These are phyloP conservation scores for Spergularia azorica DNA, from an alignment of 179 eudicot species.

Conservation along the genomic window DNA sequence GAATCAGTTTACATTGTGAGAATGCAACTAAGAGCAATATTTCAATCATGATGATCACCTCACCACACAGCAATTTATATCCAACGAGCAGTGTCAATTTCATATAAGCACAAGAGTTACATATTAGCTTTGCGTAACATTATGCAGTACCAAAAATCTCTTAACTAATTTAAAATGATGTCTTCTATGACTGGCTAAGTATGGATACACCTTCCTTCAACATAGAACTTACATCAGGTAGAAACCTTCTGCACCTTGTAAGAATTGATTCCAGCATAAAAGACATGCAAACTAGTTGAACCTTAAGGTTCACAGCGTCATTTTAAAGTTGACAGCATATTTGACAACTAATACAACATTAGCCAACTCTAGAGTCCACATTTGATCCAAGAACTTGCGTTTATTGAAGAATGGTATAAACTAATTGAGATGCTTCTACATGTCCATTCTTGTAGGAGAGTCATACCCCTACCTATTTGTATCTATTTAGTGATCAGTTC, in stretches of 20 bases:
- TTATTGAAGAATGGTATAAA: too few species aligned
- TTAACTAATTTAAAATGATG: background rate
- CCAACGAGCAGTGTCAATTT: slow-evolving; percentile 2
- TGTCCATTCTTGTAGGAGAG: too few species aligned
- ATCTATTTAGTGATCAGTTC: too few species aligned
- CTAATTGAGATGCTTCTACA: too few species aligned
- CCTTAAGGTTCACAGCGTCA: too few species aligned
- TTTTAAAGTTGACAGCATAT: too few species aligned
- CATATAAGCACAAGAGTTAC: background rate
- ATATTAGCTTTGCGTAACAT: background rate
- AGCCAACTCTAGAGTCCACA: too few species aligned
- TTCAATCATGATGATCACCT: slow-evolving; percentile 2
- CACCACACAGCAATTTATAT: background rate
- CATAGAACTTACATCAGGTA: background rate
- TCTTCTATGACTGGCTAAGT: background rate
- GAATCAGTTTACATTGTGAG: slow-evolving; percentile 22
- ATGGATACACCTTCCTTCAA: background rate
- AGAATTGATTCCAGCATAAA: background rate
- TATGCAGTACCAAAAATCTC: background rate
- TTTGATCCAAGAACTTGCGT: too few species aligned
- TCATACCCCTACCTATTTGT: too few species aligned
- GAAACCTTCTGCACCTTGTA: background rate
- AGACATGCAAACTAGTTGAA: too few species aligned
- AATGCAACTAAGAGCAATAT: background rate
- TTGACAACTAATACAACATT: too few species aligned